Evolutionary conservation across 2,329 filamentous ascomycete genomes (phyloP).

Genomic region (Zasmidium cellare): DNA sequence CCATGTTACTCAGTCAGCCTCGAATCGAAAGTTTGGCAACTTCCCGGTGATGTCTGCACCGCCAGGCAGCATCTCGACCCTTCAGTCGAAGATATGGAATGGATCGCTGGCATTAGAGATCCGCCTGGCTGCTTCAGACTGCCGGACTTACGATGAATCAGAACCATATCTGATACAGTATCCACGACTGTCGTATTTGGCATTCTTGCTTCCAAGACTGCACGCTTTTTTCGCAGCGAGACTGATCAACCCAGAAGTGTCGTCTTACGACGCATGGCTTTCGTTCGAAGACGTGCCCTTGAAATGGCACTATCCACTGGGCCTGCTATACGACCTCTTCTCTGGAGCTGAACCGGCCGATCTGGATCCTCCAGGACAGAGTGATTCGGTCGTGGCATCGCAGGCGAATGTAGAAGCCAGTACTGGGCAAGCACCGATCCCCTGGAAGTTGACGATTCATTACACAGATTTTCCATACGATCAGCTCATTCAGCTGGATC

Average conservation of each 20-base stretch:
- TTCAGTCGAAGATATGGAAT: slow-evolving; percentile 58
- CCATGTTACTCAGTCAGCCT: neutral
- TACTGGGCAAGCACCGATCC: slow-evolving; percentile 38
- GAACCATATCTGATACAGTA: slow-evolving; percentile 64
- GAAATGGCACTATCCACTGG: slow-evolving; percentile 72
- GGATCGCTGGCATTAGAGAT: slow-evolving; percentile 63
- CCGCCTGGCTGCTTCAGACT: slow-evolving; percentile 58
- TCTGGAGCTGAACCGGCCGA: slow-evolving; percentile 55
- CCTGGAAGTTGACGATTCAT: slow-evolving; percentile 65
- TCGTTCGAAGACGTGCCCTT: slow-evolving; percentile 67
- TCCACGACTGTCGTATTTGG: slow-evolving; percentile 68
- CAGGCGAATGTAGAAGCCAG: slow-evolving; percentile 7
- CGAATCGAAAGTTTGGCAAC: too few species aligned
- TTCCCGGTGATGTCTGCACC: slow-evolving; percentile 27
- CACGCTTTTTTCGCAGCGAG: slow-evolving; percentile 61
- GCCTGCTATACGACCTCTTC: slow-evolving; percentile 69
- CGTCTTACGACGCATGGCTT: slow-evolving; percentile 60
- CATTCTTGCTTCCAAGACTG: slow-evolving; percentile 62
- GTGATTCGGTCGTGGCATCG: slow-evolving; percentile 10
- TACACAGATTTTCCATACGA: slow-evolving; percentile 60
- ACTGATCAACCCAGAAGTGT: slow-evolving; percentile 59
- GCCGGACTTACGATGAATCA: slow-evolving; percentile 59
- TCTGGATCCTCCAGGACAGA: slow-evolving; percentile 17
- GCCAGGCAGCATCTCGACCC: slow-evolving; percentile 32
- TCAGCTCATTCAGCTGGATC: slow-evolving; percentile 59